phyloP scores from a whole-genome alignment of 108 stramenopile genomes.

The Nannochloropsis oceanica region DNA sequence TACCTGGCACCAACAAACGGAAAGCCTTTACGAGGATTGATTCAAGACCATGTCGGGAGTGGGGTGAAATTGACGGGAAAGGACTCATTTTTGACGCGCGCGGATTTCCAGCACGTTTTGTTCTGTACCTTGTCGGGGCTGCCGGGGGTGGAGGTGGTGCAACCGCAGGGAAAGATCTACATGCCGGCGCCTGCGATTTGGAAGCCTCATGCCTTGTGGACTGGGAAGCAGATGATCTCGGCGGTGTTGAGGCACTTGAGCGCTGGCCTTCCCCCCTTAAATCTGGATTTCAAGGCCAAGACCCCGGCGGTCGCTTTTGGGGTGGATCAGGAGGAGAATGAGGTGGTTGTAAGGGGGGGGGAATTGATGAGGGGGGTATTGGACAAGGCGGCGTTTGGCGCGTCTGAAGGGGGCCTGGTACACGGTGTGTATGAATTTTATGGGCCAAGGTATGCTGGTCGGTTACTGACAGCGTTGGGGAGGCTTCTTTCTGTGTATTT shows the following conservation, averaged over 20 bases:
- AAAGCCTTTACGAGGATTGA: constrained; percentile 85
- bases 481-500: neutral
- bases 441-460: constrained; percentile 2
- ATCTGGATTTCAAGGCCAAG: constrained; percentile 78
- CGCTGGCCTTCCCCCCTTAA: constrained; percentile 42
- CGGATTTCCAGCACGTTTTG: neutral
- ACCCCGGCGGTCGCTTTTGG: constrained; percentile 76
- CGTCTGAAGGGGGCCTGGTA: constrained; percentile 60
- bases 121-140: constrained; percentile 49
- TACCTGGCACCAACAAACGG: constrained; percentile 88
- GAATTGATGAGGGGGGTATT: constrained; percentile 82
- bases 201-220: constrained; percentile 82
- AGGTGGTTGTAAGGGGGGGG: constrained; percentile 71
- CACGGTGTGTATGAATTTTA: constrained; percentile 69
- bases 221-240: constrained; percentile 90
- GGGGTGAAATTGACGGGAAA: constrained; percentile 82
- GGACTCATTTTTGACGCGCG: constrained; percentile 52
- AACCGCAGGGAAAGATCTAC: constrained; percentile 51
- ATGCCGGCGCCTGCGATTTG: constrained; percentile 81
- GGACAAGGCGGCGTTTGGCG: constrained; percentile 83
- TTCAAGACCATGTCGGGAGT: constrained; percentile 96
- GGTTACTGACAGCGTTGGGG: constrained; percentile 3
- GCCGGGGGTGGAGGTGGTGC: constrained; percentile 69
- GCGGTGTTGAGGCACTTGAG: constrained; percentile 36
- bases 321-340: constrained; percentile 62